Evolutionary conservation across 2,329 filamentous ascomycete genomes (phyloP).

Genomic region (Calcarisporium arbuscula): DNA sequence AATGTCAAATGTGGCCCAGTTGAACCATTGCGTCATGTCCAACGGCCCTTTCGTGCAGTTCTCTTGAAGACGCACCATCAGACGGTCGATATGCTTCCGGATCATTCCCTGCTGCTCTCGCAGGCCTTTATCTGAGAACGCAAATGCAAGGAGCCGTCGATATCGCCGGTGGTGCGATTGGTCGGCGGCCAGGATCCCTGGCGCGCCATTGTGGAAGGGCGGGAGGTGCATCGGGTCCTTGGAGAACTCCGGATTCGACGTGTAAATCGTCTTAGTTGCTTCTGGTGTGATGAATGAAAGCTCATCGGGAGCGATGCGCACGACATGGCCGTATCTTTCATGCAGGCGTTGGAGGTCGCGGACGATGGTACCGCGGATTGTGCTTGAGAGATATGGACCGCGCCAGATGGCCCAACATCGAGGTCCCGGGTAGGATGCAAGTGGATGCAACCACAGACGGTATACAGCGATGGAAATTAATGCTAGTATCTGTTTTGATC

Average conservation of each 20-base stretch:
- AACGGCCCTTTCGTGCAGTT: constrained; percentile 5
- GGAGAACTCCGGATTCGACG: neutral
- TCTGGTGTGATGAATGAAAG: neutral
- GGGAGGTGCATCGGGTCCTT: too few relatives aligned
- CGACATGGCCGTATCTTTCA: constrained; percentile 1
- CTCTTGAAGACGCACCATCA: too few relatives aligned
- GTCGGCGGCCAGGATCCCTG: too few relatives aligned
- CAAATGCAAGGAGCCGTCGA: constrained; percentile 19
- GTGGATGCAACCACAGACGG: constrained; percentile 11
- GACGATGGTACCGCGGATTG: constrained; percentile 4
- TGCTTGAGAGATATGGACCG: too few relatives aligned
- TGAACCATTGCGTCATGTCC: constrained; percentile 19
- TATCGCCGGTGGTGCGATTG: constrained; percentile 15
- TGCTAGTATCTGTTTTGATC: too few relatives aligned
- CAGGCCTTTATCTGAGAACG: constrained; percentile 23
- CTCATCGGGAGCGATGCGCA: neutral
- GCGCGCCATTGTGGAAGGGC: too few relatives aligned
- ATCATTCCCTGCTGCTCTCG: constrained; percentile 23
- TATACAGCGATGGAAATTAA: constrained; percentile 17
- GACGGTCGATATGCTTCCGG: constrained; percentile 16
- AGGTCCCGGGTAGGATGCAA: constrained; percentile 14
- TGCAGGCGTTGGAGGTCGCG: constrained; percentile 4
- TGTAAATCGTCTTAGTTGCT: neutral
- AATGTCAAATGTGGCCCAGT: constrained; percentile 21
- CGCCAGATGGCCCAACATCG: too few relatives aligned